Percentiles rank a stretch among this genome's conserved stretches.
These are phyloP conservation scores for Prototheca cutis DNA, from an alignment of 163 green algal species.

Conservation along the genomic window DNA sequence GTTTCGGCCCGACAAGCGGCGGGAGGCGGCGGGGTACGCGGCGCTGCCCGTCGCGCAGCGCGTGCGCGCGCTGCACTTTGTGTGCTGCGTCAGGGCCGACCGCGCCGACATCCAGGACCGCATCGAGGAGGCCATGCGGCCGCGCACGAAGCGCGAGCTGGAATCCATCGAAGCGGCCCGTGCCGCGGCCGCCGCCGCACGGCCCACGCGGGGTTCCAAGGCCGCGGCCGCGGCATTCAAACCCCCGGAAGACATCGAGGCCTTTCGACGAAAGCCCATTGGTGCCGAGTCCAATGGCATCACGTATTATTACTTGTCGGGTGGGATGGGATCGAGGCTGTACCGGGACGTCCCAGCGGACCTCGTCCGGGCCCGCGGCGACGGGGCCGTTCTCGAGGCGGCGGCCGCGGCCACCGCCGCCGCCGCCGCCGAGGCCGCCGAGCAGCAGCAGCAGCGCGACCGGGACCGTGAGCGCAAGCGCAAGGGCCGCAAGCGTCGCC, in stretches of 20 bases:
- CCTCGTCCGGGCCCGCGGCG: too few relatives aligned
- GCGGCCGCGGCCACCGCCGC: too few relatives aligned
- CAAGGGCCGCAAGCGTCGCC: too few relatives aligned
- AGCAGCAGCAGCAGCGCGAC: too few relatives aligned
- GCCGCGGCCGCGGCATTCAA: neutral
- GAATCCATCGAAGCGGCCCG: conserved; percentile 2
- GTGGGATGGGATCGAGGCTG: conserved; percentile 8
- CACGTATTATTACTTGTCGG: conserved; percentile 13
- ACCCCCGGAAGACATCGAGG: conserved; percentile 8
- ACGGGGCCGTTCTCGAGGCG: too few relatives aligned
- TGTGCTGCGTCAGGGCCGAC: conserved; percentile 24
- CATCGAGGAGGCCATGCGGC: neutral
- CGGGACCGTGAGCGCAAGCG: too few relatives aligned
- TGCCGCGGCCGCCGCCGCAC: neutral
- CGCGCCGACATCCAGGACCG: conserved; percentile 19
- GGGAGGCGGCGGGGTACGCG: conserved; percentile 20
- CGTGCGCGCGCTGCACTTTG: conserved; percentile 25
- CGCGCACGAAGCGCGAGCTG: conserved; percentile 7
- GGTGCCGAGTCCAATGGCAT: conserved; percentile 3
- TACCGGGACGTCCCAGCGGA: conserved; percentile 6
- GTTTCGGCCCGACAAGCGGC: conserved; percentile 32
- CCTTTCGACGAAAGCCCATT: conserved; percentile 14
- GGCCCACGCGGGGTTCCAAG: neutral
- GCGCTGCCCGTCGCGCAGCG: conserved; percentile 5
- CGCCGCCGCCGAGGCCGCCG: too few relatives aligned